Evolutionary conservation across 2,329 filamentous ascomycete species (phyloP).

Genomic region (Leptographium galeiforme): DNA sequence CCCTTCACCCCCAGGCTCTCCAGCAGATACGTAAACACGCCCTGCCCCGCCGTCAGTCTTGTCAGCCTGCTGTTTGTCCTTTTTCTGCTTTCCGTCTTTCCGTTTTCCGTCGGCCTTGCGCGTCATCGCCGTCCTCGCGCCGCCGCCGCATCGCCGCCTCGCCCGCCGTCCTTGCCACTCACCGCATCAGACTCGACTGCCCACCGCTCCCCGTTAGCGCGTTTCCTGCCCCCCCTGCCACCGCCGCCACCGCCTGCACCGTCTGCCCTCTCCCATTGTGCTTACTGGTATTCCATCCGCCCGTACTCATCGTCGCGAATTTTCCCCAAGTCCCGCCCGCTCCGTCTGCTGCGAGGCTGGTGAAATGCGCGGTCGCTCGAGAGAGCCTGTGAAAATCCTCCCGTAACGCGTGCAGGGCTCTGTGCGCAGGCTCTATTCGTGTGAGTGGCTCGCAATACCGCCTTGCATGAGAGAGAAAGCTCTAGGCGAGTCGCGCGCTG

Average conservation of each 20-base stretch:
- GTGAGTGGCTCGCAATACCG: not conserved
- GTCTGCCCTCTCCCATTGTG: too few species aligned
- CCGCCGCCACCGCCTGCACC: constrained; percentile 11
- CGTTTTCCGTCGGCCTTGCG: not conserved
- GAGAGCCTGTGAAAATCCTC: too few species aligned
- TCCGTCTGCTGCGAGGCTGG: too few species aligned
- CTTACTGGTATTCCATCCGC: constrained; percentile 81
- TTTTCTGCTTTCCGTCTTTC: too few species aligned
- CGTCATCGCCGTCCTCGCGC: too few species aligned
- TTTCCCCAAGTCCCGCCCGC: not conserved
- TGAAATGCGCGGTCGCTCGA: too few species aligned
- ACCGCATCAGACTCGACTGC: constrained; percentile 87
- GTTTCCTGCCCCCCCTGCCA: too few species aligned
- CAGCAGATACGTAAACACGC: constrained; percentile 94
- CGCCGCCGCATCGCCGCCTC: too few species aligned
- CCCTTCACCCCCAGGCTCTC: constrained; percentile 81
- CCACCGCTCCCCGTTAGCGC: too few species aligned
- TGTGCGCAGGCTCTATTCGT: not conserved
- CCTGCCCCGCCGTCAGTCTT: constrained; percentile 29
- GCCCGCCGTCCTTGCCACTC: constrained; percentile 18
- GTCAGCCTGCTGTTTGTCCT: not conserved
- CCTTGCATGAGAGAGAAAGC: not conserved
- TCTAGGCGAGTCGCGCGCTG: not conserved
- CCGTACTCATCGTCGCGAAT: constrained; percentile 17
- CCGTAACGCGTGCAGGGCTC: too few species aligned